Percentiles rank a stretch among this genome's conserved stretches.
phyloP scores from a whole-genome alignment of 176 grass and related monocot genomes.

The Pharus latifolius region DNA sequence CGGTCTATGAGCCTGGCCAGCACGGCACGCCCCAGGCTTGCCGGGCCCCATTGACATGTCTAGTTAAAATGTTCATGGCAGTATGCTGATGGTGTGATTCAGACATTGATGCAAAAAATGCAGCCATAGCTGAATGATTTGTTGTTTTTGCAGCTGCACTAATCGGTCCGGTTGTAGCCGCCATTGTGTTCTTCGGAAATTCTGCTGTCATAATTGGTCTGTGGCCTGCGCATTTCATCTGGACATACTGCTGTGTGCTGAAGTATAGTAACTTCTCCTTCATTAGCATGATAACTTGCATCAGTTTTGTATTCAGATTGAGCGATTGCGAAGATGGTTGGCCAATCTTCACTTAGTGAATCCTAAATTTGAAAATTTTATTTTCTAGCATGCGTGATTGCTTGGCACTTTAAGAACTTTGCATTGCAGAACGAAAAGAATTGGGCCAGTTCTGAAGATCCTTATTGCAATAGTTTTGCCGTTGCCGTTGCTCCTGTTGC shows the following conservation, averaged over 20 bases:
- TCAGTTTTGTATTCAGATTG: neutral
- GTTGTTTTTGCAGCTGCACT: constrained; percentile 32
- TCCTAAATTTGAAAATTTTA: neutral
- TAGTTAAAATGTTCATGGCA: neutral
- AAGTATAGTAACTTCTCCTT: constrained; percentile 38
- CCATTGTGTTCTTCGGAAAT: constrained; percentile 48
- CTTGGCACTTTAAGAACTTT: neutral
- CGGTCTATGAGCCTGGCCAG: no score
- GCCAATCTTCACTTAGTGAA: neutral
- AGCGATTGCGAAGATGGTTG: neutral
- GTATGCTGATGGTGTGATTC: neutral
- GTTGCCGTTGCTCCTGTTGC: constrained; percentile 44
- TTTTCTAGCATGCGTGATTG: neutral
- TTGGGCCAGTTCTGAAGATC: constrained; percentile 52
- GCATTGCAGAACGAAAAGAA: constrained; percentile 51
- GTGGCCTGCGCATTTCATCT: constrained; percentile 82
- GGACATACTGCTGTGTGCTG: constrained; percentile 78
- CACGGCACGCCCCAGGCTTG: no score
- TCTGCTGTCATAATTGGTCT: constrained; percentile 55
- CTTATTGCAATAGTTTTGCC: constrained; percentile 31
- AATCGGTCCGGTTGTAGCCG: constrained; percentile 28
- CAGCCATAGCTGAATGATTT: neutral
- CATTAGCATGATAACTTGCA: neutral
- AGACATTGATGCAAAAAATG: neutral
- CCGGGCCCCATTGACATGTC: no score